Conservation (phyloP, 768 basidiomycete species). For the Termitomyces sp. region DNA sequence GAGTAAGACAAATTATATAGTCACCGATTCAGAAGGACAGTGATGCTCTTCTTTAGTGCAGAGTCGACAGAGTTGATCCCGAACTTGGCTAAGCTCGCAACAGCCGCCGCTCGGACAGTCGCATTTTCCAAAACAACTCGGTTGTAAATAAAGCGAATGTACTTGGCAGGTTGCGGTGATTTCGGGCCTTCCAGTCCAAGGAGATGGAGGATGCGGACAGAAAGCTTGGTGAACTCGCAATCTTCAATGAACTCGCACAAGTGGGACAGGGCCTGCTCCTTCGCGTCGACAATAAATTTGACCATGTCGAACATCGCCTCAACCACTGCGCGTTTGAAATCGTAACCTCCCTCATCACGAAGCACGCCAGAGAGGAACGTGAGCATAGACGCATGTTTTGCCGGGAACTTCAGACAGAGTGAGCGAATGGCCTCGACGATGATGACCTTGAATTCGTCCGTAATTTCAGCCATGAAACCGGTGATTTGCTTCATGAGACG, state of each 20-base stretch:
- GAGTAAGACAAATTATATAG: conserved; percentile 15
- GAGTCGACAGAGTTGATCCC: conserved; percentile 84
- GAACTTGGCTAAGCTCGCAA: conserved; percentile 92
- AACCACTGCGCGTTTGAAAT: conserved; percentile 98
- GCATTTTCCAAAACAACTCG: conserved; percentile 98
- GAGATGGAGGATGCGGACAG: conserved; percentile 92
- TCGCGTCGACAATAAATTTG: conserved; percentile 92
- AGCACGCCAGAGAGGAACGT: conserved; percentile 95
- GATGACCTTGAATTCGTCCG: conserved; percentile 99
- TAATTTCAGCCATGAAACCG: conserved; percentile 98
- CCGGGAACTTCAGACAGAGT: conserved; percentile 96
- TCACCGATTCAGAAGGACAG: conserved; percentile 80
- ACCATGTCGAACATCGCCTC: conserved; percentile 99
- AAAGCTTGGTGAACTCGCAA: conserved; percentile 99
- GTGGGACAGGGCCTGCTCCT: conserved; percentile 96
- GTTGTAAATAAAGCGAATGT: conserved; percentile 99
- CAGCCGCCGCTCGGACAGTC: conserved; percentile 94
- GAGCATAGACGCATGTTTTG: conserved; percentile 96
- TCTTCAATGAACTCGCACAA: conserved; percentile 99
- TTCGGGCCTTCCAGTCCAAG: conserved; percentile 96
- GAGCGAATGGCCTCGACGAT: conserved; percentile 98
- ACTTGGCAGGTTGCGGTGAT: conserved; percentile 94
- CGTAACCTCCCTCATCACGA: conserved; percentile 97
- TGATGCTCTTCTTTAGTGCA: conserved; percentile 78
- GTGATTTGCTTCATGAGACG: conserved; percentile 99